Base-by-base conservation (phyloP, 2,329 filamentous ascomycete species). In the Trichoderma brevicompactum region DNA sequence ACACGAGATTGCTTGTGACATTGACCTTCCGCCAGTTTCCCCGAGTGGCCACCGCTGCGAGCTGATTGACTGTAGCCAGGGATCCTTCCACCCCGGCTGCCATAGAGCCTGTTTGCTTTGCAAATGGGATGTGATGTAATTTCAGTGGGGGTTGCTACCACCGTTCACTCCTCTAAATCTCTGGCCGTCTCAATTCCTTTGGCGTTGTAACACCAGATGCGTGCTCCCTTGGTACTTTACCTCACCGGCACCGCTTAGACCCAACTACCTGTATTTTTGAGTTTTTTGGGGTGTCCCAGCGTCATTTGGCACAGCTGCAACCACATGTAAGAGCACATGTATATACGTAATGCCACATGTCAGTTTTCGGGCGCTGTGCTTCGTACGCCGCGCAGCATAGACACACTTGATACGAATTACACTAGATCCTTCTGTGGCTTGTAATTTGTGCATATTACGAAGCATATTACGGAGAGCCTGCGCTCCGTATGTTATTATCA, bases 1-100 rank as follows among this genome's bases (percentile, higher is more conserved):
- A 63, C 60, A 63, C 60, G 60, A 63, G 32, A 63, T 63, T 63
- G 49, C 60, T 54, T 53, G 60, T 63, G 60, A 63, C 49, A 50
- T 52, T 36, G 44, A 53, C 60, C n/a, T 63, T 23, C 49, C 49
- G 23, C 40, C 48, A 63, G 59, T 63, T 63, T 54, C 40, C 59
- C 59, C 49, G 49, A 54, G 48, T 46, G 59, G 59, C 59, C 59
- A 63, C 60, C 60, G 60, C 46, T 46, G 60, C 60, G 48, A 54
- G 60, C 43, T 54, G 59, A 63, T 46, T 38, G 38, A 23, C 49
- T 53, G 40, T 23, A 40, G 6, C 49, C 49, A 28, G 49, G 34
- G 36, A 34, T 43, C 58, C 15, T 50, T 50, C 59, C 28, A 50
- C 58, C 48, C 59, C 9, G 12, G 48, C 59, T 23, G 40, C 12